Conservation (phyloP, 495 filamentous ascomycete species). For the Apiosordaria backusii region DNA sequence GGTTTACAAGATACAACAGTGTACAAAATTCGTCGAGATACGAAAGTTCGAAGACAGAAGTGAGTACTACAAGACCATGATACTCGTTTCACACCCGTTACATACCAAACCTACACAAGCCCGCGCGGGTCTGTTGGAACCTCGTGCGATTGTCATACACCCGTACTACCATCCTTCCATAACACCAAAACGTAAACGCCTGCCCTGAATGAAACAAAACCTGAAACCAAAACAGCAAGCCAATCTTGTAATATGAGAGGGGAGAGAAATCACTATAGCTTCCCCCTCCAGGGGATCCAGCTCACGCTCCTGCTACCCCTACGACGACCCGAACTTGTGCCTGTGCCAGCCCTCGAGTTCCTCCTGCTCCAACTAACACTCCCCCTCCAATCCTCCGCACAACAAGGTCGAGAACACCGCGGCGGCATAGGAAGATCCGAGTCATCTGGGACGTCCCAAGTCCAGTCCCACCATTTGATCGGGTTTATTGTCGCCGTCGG, state of each 20-base stretch:
- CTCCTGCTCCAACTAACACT: not conserved
- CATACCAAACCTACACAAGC: not conserved
- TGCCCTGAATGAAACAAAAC: not conserved
- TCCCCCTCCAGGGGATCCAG: conserved; percentile 23
- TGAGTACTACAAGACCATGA: not conserved
- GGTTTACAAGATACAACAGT: too few species aligned
- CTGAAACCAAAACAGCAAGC: not conserved
- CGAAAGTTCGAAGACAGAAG: not conserved
- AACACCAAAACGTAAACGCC: not conserved
- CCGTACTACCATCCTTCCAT: not conserved
- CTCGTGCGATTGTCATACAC: not conserved
- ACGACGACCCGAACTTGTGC: not conserved
- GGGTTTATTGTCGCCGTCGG: not conserved
- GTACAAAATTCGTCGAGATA: not conserved
- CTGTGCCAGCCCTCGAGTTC: not conserved
- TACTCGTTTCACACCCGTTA: not conserved
- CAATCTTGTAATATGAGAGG: not conserved
- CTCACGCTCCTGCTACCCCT: conserved; percentile 12
- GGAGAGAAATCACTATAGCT: conserved; percentile 17
- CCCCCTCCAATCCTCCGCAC: not conserved
- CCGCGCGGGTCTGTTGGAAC: not conserved
- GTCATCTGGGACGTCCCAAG: not conserved
- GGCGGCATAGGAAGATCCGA: not conserved
- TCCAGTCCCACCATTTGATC: not conserved
- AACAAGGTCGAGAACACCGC: not conserved